These are phyloP conservation scores for Heterobasidion annosum DNA, from an alignment of 1,284 basidiomycete species.

Conservation along the genomic window DNA sequence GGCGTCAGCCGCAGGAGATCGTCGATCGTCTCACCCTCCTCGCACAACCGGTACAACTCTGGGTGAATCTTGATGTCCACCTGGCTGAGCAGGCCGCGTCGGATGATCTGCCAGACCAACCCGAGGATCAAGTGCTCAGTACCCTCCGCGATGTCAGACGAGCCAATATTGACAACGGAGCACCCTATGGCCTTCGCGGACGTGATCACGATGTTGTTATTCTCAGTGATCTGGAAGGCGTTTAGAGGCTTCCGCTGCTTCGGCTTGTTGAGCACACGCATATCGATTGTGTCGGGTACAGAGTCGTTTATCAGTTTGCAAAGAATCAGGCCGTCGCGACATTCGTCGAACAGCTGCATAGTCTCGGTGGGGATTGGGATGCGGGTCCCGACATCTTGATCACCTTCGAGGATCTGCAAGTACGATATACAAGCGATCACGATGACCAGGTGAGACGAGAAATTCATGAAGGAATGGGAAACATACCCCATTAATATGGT, in stretches of 20 bases:
- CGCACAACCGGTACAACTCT: conserved; percentile 90
- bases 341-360: conserved; percentile 99
- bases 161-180: conserved; percentile 97
- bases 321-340: conserved; percentile 89
- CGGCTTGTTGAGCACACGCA: conserved; percentile 93
- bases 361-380: conserved; percentile 95
- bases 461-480: neutral
- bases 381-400: conserved; percentile 75
- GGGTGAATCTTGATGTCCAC: conserved; percentile 98
- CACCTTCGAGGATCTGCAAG: conserved; percentile 79
- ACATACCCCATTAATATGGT: conserved; percentile 87
- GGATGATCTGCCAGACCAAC: conserved; percentile 97
- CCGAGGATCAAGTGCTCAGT: conserved; percentile 97
- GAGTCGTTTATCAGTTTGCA: conserved; percentile 99
- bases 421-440: conserved; percentile 4
- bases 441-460: conserved; percentile 14
- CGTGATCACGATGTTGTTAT: conserved; percentile 99
- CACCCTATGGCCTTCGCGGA: conserved; percentile 96
- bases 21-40: conserved; percentile 95
- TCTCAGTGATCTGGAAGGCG: conserved; percentile 98
- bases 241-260: conserved; percentile 72
- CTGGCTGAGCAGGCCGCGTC: conserved; percentile 86
- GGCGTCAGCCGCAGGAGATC: conserved; percentile 91
- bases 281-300: conserved; percentile 98
- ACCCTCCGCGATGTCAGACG: conserved; percentile 88